Evolutionary conservation across 441 rosid species (phyloP).

Genomic region (Populus tomentosa): DNA sequence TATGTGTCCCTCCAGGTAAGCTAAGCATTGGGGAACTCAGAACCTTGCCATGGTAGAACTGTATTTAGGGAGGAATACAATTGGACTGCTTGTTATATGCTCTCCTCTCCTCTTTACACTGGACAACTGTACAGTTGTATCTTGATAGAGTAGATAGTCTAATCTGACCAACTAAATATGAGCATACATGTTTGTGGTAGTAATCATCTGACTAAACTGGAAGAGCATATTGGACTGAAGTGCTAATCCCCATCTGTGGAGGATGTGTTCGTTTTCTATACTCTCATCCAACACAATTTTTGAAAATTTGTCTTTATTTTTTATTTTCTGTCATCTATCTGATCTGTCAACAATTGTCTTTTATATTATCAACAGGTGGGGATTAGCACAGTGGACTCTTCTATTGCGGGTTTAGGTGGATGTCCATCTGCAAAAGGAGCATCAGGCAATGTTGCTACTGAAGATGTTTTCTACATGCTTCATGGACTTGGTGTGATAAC

Average conservation of each 20-base stretch:
- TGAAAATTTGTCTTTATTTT: background rate
- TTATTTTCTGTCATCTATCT: background rate
- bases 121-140: too few relatives aligned
- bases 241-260: background rate
- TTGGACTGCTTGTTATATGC: too few relatives aligned
- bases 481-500: constrained; percentile 79
- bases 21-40: constrained; percentile 21
- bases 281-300: background rate
- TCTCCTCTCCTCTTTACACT: too few relatives aligned
- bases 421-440: constrained; percentile 98
- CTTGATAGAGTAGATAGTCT: too few relatives aligned
- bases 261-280: background rate
- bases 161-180: too few relatives aligned
- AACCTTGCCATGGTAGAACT: background rate
- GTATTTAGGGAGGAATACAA: background rate
- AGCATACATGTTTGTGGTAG: too few relatives aligned
- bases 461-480: constrained; percentile 92
- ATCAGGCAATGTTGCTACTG: constrained; percentile 88
- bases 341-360: background rate
- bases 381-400: constrained; percentile 74
- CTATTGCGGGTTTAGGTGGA: constrained; percentile 87
- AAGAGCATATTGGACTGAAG: too few relatives aligned
- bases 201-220: too few relatives aligned
- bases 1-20: constrained; percentile 85
- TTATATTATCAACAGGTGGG: constrained; percentile 60